Conservation (phyloP, 164 flowering plant species). For the Dillenia turbinata region DNA sequence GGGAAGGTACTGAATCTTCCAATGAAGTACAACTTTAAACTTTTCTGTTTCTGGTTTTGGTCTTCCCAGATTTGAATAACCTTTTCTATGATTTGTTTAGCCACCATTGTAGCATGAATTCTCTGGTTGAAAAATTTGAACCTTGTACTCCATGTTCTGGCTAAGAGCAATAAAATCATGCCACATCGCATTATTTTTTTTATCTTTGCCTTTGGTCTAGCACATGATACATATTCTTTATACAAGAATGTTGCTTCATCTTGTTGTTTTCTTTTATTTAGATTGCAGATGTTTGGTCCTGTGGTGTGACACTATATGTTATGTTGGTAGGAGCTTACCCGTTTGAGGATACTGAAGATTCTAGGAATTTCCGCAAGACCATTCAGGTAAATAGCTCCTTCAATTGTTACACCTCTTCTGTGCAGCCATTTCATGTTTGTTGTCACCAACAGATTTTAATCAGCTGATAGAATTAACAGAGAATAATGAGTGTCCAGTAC, state of each 20-base stretch:
- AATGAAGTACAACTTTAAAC: no score
- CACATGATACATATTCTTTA: no score
- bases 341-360: conserved; percentile 75
- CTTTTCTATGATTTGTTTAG: no score
- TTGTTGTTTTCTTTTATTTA: conserved; percentile 13
- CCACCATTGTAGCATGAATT: no score
- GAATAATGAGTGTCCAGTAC: conserved; percentile 61
- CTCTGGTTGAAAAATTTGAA: no score
- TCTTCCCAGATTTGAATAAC: no score
- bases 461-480: conserved; percentile 27
- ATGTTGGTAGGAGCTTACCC: conserved; percentile 77
- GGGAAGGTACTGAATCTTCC: conserved; percentile 16
- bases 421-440: background rate
- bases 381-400: conserved; percentile 32
- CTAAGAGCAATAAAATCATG: no score
- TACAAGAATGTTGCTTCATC: no score
- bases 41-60: no score
- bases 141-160: no score
- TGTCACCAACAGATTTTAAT: background rate
- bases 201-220: no score
- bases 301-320: conserved; percentile 70
- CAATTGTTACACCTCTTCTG: background rate
- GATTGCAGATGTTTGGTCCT: conserved; percentile 84
- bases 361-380: conserved; percentile 57
- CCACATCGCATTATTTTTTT: no score